Conservation (phyloP, 306 rosid species). For the Corylus heterophylla region DNA sequence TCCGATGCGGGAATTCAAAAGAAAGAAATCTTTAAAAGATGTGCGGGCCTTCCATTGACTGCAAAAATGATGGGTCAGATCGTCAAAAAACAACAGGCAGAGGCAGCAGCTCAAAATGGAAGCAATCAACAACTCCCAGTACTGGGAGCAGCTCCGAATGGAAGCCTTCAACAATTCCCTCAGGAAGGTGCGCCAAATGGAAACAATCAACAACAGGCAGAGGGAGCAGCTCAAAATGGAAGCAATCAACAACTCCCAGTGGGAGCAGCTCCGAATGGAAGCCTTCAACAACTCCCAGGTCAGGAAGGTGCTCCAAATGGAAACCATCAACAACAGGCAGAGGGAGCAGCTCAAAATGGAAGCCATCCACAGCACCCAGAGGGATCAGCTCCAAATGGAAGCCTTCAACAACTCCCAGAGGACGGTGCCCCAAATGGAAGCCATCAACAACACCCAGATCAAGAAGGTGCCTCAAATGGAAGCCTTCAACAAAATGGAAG, state of each 20-base stretch:
- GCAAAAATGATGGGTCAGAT: conserved; percentile 20
- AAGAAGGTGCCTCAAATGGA: no score
- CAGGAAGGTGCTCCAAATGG: not conserved
- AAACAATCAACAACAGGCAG: no score
- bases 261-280: no score
- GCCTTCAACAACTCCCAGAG: not conserved
- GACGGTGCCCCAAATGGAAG: not conserved
- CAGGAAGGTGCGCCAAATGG: no score
- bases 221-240: not conserved
- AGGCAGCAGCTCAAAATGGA: not conserved
- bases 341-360: not conserved
- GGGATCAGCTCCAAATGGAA: no score
- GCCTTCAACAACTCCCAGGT: no score
- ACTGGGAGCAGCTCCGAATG: not conserved
- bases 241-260: not conserved
- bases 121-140: no score
- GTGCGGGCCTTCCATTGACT: conserved; percentile 23
- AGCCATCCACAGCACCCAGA: not conserved
- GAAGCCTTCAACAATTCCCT: not conserved
- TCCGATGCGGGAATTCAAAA: not conserved
- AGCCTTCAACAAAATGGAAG: no score
- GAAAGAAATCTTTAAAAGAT: not conserved
- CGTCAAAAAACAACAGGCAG: not conserved
- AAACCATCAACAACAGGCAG: not conserved
- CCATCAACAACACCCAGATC: no score